Evolutionary conservation across 352 stramenopile genomes (phyloP), one percentile per base, ranked within the genome.

Genomic region (Chrysophaeum taylorii): DNA sequence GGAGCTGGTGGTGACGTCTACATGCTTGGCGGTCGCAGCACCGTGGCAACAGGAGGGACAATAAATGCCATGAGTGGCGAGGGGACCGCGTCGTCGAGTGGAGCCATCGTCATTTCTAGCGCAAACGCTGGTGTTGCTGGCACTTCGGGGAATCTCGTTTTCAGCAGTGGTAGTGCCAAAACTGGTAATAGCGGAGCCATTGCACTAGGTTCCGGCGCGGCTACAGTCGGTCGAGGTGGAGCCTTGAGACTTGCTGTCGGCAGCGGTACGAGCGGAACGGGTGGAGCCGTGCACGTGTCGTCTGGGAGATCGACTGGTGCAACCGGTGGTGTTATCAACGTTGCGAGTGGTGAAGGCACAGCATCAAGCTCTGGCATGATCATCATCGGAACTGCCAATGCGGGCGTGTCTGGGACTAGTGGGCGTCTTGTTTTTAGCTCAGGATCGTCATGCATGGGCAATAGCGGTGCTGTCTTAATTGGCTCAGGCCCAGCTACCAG

Each of bases 321-420:
- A 27, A 79, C 74, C 36, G 75, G 79, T 15, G 82, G 79, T 25
- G 63, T 71, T 38, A 73, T 87, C 43, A 27, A 70, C 35, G 79
- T 87, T 29, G 23, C 53, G 27, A 77, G 69, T 25, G 79, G 79
- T 37, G 71, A 79, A 23, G 78, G 78, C 0, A 77, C 67, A n/a
- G 35, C 64, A 12, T 60, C 53, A 37, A 67, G 54, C 33, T 73
- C 64, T 52, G 77, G 77, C 2, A 38, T 35, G 25, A 67, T 82
- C 14, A 53, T 74, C 25, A 57, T 82, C 38, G 67, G 53, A 21
- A 79, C 72, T 25, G 54, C 75, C 23, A 66, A 75, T 66, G 75
- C 69, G 38, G 67, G 72, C 38, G 50, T 62, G 39, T 42, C 25
- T 52, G 76, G 76, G 33, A 68, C n/a, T n/a, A n/a, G n/a, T n/a